Base-by-base conservation (phyloP, 441 rosid genomes). In the Croton setiger region DNA sequence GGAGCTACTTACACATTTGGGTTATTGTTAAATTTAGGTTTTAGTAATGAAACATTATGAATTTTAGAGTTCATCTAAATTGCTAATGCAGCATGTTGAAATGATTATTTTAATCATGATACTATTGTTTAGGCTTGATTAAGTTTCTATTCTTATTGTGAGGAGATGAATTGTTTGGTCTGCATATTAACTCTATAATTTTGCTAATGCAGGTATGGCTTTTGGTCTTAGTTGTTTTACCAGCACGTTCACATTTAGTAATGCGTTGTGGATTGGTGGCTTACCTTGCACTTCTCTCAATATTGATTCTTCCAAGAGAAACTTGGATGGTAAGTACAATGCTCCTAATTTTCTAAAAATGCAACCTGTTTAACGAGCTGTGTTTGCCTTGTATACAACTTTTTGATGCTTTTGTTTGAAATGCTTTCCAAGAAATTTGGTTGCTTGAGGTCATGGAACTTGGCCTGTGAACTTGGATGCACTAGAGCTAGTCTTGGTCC, bases 181-280 rank as follows among this genome's bases (percentile, higher is more conserved):
- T 55, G 36, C 48, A 37, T 33, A 60, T 45, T 63, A 48, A 61
- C 4, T 11, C 23, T 27, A 5, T 53, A 65, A 13, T 47, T 20
- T 68, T 70, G 64, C 13, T 60, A 71, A 47, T 88, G 84, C 83
- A 93, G 98, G 86, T 87, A 74, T 93, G 98, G 97, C 88, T 91
- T 45, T 69, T 93, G 84, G 89, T 86, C 54, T 76, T 93, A 18
- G 98, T 93, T 68, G 78, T 93, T 71, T 81, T 93, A 60, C 98
- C 98, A 14, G 95, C 98, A 35, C 75, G 96, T 71, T 87, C 98
- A 13, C 87, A 78, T 71, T 77, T 88, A 48, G 69, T 76, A 55
- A 87, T 93, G 91, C 92, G 95, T 56, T 72, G 87, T 70, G 97
- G 92, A 75, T 75, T 93, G 79, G 95, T 93, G 15, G 53, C 75